These are phyloP conservation scores for Backusella westeae DNA, from an alignment of 192 early-diverging fungal species.

Conservation along the genomic window DNA sequence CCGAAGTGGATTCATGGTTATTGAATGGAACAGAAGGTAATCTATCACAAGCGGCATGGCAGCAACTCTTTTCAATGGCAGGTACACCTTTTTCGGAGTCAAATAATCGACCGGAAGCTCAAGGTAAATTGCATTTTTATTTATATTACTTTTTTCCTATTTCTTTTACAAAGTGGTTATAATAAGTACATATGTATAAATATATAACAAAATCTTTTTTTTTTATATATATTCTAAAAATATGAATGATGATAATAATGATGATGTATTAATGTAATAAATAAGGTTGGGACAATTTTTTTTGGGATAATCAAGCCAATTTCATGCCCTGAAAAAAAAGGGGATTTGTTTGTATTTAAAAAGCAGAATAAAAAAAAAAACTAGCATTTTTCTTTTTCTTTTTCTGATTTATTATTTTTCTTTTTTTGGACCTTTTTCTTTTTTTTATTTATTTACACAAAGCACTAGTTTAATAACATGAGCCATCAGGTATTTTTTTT, in stretches of 20 bases:
- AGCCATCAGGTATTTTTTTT: neutral
- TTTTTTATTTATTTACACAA: neutral
- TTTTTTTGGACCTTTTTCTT: neutral
- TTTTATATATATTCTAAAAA: neutral
- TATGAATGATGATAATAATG: neutral
- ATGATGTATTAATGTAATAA: neutral
- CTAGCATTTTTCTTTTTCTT: neutral
- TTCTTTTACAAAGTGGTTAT: neutral
- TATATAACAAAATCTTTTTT: neutral
- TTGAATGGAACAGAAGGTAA: neutral
- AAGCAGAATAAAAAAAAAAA: slow-evolving; percentile 1
- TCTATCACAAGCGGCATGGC: slow-evolving; percentile 14
- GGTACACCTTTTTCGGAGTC: slow-evolving; percentile 9
- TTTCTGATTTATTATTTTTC: neutral
- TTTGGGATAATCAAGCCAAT: slow-evolving; percentile 2
- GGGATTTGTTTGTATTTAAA: neutral
- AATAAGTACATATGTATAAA: neutral
- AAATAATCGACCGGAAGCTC: neutral
- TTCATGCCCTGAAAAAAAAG: neutral
- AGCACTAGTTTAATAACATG: neutral
- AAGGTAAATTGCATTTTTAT: slow-evolving; percentile 4
- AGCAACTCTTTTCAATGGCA: slow-evolving; percentile 8
- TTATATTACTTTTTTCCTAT: neutral
- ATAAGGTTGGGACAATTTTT: slow-evolving; percentile 10
- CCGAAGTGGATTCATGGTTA: neutral